Evolutionary conservation across 2,329 filamentous ascomycete species (phyloP).

Genomic region (Westerdykella ornata): DNA sequence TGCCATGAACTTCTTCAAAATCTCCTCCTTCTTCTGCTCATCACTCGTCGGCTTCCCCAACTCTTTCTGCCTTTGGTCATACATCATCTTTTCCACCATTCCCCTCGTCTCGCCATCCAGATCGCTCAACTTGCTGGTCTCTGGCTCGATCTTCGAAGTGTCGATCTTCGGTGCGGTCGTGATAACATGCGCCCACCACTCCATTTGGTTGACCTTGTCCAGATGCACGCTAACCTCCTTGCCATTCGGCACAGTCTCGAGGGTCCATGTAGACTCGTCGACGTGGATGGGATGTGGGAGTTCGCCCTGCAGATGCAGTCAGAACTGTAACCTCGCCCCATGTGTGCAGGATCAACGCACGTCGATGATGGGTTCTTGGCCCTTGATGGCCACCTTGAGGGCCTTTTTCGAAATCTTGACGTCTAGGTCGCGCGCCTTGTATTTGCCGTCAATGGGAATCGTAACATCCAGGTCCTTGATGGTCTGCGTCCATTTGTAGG

Average conservation of each 20-base stretch:
- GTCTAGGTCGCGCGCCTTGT: constrained; percentile 76
- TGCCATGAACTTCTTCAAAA: constrained; percentile 81
- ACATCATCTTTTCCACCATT: constrained; percentile 99
- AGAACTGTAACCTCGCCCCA: constrained; percentile 3
- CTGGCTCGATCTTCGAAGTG: constrained; percentile 87
- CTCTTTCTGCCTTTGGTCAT: constrained; percentile 95
- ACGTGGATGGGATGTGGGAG: constrained; percentile 71
- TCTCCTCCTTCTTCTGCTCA: constrained; percentile 89
- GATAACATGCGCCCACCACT: constrained; percentile 96
- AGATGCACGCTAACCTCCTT: constrained; percentile 84
- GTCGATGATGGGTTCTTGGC: constrained; percentile 75
- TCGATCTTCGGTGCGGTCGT: constrained; percentile 85
- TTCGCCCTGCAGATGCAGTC: constrained; percentile 56
- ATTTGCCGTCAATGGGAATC: constrained; percentile 69
- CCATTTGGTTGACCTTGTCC: constrained; percentile 93
- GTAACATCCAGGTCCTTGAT: constrained; percentile 81
- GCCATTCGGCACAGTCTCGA: constrained; percentile 57
- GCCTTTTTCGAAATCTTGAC: constrained; percentile 75
- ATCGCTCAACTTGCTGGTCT: constrained; percentile 85
- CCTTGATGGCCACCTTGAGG: constrained; percentile 77
- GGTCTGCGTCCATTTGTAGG: constrained; percentile 96
- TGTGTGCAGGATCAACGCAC: constrained; percentile 45
- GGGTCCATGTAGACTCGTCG: constrained; percentile 93
- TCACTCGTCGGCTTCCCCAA: constrained; percentile 80
- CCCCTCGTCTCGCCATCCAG: constrained; percentile 88